Evolutionary conservation across 2,329 filamentous ascomycete species (phyloP).

Genomic region (Beauveria sp.): DNA sequence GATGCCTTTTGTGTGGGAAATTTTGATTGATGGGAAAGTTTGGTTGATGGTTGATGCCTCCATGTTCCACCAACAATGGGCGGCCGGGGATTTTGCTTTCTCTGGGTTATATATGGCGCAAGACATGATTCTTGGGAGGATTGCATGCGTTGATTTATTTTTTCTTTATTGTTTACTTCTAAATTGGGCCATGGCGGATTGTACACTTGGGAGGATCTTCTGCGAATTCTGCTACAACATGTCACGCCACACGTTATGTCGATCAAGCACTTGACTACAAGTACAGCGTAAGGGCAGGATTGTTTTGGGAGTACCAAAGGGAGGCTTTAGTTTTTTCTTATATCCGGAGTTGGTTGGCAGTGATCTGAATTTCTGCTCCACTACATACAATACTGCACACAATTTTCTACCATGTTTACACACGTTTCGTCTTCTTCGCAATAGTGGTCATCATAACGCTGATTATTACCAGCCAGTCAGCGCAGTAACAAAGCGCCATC

Average conservation of each 20-base stretch:
- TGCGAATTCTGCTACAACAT: neutral
- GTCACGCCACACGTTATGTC: neutral
- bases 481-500: no score
- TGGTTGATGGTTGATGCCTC: neutral
- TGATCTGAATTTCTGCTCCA: neutral
- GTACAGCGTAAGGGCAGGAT: neutral
- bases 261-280: neutral
- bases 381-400: neutral
- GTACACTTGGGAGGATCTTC: neutral
- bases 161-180: slow-evolving; percentile 8
- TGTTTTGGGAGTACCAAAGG: neutral
- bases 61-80: slow-evolving; percentile 9
- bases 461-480: no score
- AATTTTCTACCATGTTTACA: neutral
- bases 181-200: neutral
- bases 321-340: neutral
- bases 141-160: neutral
- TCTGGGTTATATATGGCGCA: slow-evolving; percentile 4
- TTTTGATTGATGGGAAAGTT: neutral
- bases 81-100: slow-evolving; percentile 9
- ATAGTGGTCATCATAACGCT: neutral
- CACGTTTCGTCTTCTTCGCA: neutral
- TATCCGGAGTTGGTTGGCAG: slow-evolving; percentile 9
- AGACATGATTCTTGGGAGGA: neutral
- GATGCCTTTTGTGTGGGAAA: neutral